phyloP scores from a whole-genome alignment of 192 early-diverging fungal species.

The Radiomyces spectabilis region DNA sequence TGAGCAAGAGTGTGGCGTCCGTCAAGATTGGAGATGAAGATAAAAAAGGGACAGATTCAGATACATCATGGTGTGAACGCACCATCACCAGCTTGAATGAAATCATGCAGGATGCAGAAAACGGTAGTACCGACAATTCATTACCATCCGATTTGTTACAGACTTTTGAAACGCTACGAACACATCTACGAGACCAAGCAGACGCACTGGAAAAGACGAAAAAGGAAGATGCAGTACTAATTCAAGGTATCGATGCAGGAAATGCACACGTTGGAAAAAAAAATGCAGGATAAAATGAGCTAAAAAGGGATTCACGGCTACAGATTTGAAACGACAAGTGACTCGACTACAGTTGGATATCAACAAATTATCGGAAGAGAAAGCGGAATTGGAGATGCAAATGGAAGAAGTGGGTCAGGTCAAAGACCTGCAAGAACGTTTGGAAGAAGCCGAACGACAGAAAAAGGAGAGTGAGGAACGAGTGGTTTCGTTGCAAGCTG shows the following conservation, averaged over 20 bases:
- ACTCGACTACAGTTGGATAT: slow-evolving; percentile 17
- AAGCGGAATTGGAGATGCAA: slow-evolving; percentile 16
- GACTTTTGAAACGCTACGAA: slow-evolving; percentile 4
- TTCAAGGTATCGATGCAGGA: background rate
- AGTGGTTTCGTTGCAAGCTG: slow-evolving; percentile 33
- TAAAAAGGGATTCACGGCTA: background rate
- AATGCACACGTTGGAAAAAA: background rate
- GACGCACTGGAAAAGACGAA: background rate
- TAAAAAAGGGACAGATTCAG: background rate
- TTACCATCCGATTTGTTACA: slow-evolving; percentile 5
- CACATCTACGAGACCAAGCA: slow-evolving; percentile 1
- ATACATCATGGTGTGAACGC: too few species aligned
- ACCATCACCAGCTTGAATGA: background rate
- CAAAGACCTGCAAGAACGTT: background rate
- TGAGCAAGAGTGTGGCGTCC: background rate
- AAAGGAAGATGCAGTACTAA: background rate
- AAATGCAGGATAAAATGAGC: background rate
- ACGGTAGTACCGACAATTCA: background rate
- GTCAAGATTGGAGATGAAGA: background rate
- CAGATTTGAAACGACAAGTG: slow-evolving; percentile 20
- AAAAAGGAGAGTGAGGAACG: slow-evolving; percentile 29
- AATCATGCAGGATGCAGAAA: slow-evolving; percentile 6
- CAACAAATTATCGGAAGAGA: slow-evolving; percentile 41
- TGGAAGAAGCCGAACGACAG: background rate
- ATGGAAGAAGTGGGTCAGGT: background rate